Evolutionary conservation across 257 asterid species (phyloP).

Genomic region (Perilla frutescens): DNA sequence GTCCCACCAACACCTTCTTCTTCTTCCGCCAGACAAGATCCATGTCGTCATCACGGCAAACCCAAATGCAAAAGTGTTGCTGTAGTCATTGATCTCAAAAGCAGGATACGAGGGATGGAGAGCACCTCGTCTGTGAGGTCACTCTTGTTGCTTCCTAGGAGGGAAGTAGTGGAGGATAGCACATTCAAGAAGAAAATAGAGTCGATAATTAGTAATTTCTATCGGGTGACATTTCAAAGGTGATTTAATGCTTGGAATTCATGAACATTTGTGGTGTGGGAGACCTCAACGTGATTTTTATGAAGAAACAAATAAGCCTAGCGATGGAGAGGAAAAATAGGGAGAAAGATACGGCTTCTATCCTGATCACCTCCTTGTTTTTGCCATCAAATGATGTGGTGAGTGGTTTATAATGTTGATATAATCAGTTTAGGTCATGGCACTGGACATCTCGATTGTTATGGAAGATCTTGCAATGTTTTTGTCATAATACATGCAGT

Average conservation of each 20-base stretch:
- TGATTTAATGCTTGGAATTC: constrained; percentile 67
- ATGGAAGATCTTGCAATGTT: too few species aligned
- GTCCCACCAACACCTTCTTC: too few species aligned
- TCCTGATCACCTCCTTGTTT: constrained; percentile 74
- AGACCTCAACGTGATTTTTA: constrained; percentile 72
- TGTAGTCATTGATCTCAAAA: constrained; percentile 75
- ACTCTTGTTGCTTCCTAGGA: constrained; percentile 52
- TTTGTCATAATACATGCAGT: too few species aligned
- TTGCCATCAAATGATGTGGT: constrained; percentile 87
- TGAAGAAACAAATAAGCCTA: constrained; percentile 76
- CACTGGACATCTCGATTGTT: too few species aligned
- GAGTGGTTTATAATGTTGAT: too few species aligned
- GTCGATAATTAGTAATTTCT: constrained; percentile 79
- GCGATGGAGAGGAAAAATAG: constrained; percentile 94
- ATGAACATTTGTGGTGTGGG: constrained; percentile 51
- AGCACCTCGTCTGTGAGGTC: constrained; percentile 75
- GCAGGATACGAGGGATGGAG: constrained; percentile 97
- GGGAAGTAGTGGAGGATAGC: constrained; percentile 56
- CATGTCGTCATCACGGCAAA: too few species aligned
- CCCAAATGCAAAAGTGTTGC: constrained; percentile 69
- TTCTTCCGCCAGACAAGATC: too few species aligned
- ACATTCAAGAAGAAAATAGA: constrained; percentile 68
- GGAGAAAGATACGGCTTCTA: constrained; percentile 95
- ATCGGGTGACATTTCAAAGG: constrained; percentile 80
- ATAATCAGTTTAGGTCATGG: too few species aligned